A percentile compares a stretch with the other conserved stretches of the same genome.
Evolutionary conservation across 768 basidiomycete species (phyloP).

Genomic region (Kwoniella bestiolae): DNA sequence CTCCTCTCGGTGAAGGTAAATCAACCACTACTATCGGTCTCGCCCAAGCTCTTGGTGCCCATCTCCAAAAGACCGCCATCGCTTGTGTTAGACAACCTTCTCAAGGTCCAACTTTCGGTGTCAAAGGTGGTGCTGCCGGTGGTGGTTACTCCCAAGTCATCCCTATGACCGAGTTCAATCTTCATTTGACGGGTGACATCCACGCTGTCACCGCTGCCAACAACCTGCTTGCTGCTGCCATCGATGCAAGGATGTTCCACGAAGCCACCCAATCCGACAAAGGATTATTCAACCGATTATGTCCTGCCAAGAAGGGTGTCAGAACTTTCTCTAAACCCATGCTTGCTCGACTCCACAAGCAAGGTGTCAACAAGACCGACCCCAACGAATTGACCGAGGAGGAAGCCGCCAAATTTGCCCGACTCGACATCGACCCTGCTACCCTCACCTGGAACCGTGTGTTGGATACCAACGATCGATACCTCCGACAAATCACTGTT

Average conservation of each 20-base stretch:
- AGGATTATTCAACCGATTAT: constrained; percentile 87
- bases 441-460: constrained; percentile 98
- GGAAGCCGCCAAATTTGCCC: constrained; percentile 84
- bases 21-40: constrained; percentile 97
- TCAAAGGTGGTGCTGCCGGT: constrained; percentile 98
- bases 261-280: constrained; percentile 95
- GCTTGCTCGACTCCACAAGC: constrained; percentile 91
- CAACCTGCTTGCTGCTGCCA: constrained; percentile 92
- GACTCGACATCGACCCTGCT: constrained; percentile 84
- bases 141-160: constrained; percentile 99
- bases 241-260: constrained; percentile 97
- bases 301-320: constrained; percentile 89
- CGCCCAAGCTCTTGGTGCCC: constrained; percentile 93
- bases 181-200: constrained; percentile 77
- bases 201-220: constrained; percentile 97
- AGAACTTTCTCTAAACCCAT: constrained; percentile 94
- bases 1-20: constrained; percentile 96
- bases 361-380: constrained; percentile 91
- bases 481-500: constrained; percentile 89
- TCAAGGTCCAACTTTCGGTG: constrained; percentile 98
- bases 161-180: constrained; percentile 99
- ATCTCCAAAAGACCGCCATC: constrained; percentile 87
- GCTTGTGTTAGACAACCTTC: constrained; percentile 97
- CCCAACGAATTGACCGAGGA: constrained; percentile 91
- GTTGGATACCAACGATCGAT: constrained; percentile 93